A percentile compares a stretch with the other conserved stretches of the same genome.
These are phyloP conservation scores for Candida chauliodis DNA, from an alignment of 805 yeast species.

Conservation along the genomic window DNA sequence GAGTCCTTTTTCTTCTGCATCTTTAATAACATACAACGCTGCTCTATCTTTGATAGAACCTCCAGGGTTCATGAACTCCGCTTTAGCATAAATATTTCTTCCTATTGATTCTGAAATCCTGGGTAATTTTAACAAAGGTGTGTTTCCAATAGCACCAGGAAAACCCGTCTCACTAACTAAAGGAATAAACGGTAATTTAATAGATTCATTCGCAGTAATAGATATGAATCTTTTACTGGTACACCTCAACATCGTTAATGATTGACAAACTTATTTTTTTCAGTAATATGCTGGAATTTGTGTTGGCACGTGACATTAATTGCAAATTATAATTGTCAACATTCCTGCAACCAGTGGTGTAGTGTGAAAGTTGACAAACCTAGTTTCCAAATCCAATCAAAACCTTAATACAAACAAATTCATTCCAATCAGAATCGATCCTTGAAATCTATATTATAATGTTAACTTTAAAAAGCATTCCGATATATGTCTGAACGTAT, in stretches of 20 bases:
- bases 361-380: too few relatives aligned
- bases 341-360: too few relatives aligned
- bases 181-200: constrained; percentile 53
- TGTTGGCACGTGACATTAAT: neutral
- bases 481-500: too few relatives aligned
- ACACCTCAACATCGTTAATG: neutral
- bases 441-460: too few relatives aligned
- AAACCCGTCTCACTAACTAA: constrained; percentile 65
- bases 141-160: constrained; percentile 87
- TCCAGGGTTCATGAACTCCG: constrained; percentile 92
- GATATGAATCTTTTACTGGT: constrained; percentile 14
- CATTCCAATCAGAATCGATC: too few relatives aligned
- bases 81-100: constrained; percentile 70
- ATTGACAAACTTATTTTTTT: neutral
- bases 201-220: constrained; percentile 12
- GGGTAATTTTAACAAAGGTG: constrained; percentile 60
- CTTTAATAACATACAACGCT: constrained; percentile 70
- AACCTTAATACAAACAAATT: too few relatives aligned
- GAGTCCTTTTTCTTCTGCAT: constrained; percentile 69
- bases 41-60: constrained; percentile 92
- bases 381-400: too few relatives aligned
- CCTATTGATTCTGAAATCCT: constrained; percentile 23
- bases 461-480: too few relatives aligned
- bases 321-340: too few relatives aligned
- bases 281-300: neutral